Conservation (phyloP, 73 alveolate genomes). For the Tetrahymena thermophila region DNA sequence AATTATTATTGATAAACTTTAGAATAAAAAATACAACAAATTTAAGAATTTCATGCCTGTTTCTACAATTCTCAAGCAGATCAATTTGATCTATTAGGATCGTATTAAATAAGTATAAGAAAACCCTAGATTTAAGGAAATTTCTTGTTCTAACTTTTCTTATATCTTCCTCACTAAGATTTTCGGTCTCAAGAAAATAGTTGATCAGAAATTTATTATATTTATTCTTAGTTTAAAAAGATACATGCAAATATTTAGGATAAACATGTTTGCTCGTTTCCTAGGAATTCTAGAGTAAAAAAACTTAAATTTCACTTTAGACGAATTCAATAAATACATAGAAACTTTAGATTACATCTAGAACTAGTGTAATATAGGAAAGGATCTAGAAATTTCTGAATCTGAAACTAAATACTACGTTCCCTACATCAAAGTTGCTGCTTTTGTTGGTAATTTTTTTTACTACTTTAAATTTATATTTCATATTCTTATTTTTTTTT, state of each 20-base stretch:
- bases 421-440: conserved; percentile 21
- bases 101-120: not conserved
- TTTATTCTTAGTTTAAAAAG: conserved; percentile 26
- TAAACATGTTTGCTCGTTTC: conserved; percentile 30
- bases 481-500: not conserved
- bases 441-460: not conserved
- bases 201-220: conserved; percentile 32
- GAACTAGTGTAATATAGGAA: conserved; percentile 10
- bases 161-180: not conserved
- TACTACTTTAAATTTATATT: not conserved
- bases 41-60: not conserved
- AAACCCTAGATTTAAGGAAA: not conserved
- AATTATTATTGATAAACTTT: not conserved
- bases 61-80: not conserved
- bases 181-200: conserved; percentile 39
- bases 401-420: conserved; percentile 24
- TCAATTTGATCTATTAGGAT: not conserved
- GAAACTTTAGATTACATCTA: conserved; percentile 29
- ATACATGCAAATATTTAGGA: conserved; percentile 15
- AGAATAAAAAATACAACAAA: not conserved
- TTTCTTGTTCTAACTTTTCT: not conserved
- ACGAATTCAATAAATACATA: conserved; percentile 34
- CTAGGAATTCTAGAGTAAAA: conserved; percentile 28
- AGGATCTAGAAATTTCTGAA: conserved; percentile 6
- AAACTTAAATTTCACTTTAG: conserved; percentile 20